Conservation (phyloP, 1,139 yeast species). For the Taiozyma sp. region DNA sequence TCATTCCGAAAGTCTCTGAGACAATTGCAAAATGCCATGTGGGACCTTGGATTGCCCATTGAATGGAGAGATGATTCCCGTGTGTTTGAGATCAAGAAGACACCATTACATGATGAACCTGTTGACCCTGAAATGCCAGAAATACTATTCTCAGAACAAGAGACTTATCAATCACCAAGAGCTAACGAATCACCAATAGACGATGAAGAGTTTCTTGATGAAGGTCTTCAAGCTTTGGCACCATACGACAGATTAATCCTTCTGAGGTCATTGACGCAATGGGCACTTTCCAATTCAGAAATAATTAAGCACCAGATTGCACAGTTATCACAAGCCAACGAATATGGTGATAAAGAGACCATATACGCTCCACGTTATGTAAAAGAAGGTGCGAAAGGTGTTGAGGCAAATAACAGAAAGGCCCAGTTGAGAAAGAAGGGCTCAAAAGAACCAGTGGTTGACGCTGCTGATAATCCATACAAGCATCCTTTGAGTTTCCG, state of each 20-base stretch:
- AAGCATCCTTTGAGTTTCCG: conserved; percentile 36
- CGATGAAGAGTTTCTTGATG: conserved; percentile 34
- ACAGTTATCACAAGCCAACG: conserved; percentile 31
- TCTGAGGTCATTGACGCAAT: conserved; percentile 40
- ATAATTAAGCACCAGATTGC: conserved; percentile 35
- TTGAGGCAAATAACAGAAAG: conserved; percentile 8
- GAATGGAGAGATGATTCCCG: conserved; percentile 40
- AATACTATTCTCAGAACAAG: conserved; percentile 26
- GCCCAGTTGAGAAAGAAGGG: conserved; percentile 9
- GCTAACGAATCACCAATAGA: conserved; percentile 27
- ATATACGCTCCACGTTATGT: conserved; percentile 36
- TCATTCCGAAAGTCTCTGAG: conserved; percentile 30
- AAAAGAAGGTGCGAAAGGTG: conserved; percentile 18
- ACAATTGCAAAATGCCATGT: conserved; percentile 35
- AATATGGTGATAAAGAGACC: conserved; percentile 37
- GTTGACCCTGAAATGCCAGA: conserved; percentile 39
- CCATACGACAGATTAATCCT: conserved; percentile 44
- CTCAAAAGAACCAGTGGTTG: conserved; percentile 17
- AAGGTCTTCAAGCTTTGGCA: conserved; percentile 40
- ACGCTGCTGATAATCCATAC: conserved; percentile 39
- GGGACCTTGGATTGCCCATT: conserved; percentile 36
- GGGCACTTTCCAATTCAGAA: conserved; percentile 44
- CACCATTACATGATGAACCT: conserved; percentile 17
- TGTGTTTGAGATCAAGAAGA: conserved; percentile 13
- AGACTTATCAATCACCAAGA: conserved; percentile 20